phyloP scores from a whole-genome alignment of 2,329 filamentous ascomycete species.

The Fusarium sambucinum region DNA sequence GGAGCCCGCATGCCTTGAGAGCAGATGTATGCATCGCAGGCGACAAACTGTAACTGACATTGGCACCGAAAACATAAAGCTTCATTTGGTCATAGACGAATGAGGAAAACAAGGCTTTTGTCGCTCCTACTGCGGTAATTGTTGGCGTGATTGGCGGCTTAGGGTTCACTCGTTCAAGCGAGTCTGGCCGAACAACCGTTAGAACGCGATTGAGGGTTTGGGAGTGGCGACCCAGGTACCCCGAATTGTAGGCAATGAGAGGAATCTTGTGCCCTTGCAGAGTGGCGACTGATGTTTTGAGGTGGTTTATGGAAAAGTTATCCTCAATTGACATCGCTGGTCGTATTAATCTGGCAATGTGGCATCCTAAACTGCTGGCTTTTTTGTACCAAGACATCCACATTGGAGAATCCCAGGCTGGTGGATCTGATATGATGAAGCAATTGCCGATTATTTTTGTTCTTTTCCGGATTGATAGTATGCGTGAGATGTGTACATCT shows the following conservation, averaged over 20 bases:
- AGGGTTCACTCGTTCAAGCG: slow-evolving; percentile 33
- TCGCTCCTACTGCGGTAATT: slow-evolving; percentile 72
- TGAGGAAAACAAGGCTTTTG: slow-evolving; percentile 73
- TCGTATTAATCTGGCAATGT: slow-evolving; percentile 71
- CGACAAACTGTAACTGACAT: slow-evolving; percentile 78
- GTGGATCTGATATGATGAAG: slow-evolving; percentile 55
- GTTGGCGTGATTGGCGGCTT: slow-evolving; percentile 45
- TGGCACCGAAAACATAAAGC: slow-evolving; percentile 80
- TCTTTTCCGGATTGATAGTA: slow-evolving; percentile 64
- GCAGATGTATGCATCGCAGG: slow-evolving; percentile 83
- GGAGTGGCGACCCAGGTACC: slow-evolving; percentile 71
- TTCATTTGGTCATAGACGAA: slow-evolving; percentile 77
- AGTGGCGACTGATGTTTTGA: slow-evolving; percentile 63
- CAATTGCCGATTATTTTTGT: slow-evolving; percentile 73
- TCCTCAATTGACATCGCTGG: slow-evolving; percentile 69
- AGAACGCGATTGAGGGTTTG: slow-evolving; percentile 75
- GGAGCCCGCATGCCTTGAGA: slow-evolving; percentile 74
- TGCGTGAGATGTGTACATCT: slow-evolving; percentile 61
- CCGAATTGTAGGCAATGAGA: slow-evolving; percentile 74
- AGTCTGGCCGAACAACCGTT: slow-evolving; percentile 67
- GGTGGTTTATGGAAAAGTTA: slow-evolving; percentile 69
- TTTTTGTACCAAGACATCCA: slow-evolving; percentile 70
- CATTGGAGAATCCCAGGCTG: slow-evolving; percentile 67
- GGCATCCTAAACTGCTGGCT: slow-evolving; percentile 69
- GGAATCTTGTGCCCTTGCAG: slow-evolving; percentile 60